Conservation (phyloP, 2,329 filamentous ascomycete species). For the Fusarium xyrophilum region DNA sequence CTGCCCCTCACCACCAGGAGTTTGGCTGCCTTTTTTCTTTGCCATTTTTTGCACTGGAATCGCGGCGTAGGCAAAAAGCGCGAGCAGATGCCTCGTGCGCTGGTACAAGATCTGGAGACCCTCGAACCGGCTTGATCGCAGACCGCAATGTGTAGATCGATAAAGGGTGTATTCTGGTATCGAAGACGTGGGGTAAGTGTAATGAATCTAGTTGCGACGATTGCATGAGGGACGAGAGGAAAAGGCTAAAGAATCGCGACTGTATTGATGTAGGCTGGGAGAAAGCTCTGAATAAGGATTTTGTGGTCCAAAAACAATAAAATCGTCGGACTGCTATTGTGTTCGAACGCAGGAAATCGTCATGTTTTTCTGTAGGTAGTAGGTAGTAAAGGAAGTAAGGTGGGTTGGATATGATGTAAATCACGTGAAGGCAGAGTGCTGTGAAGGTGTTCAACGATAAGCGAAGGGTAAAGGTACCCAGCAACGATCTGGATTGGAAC, state of each 20-base stretch:
- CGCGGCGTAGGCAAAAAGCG: conserved; percentile 3
- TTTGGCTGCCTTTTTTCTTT: conserved; percentile 57
- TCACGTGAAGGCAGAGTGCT: conserved; percentile 23
- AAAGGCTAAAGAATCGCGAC: neutral
- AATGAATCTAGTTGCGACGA: conserved; percentile 17
- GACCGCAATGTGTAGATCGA: conserved; percentile 1
- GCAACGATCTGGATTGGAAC: neutral
- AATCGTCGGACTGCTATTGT: conserved; percentile 3
- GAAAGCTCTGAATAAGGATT: neutral
- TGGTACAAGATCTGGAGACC: neutral
- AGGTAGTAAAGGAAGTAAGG: neutral
- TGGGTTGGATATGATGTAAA: conserved; percentile 12
- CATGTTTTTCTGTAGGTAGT: neutral
- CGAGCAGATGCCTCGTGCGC: neutral
- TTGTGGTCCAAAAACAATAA: neutral
- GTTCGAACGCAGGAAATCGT: conserved; percentile 11
- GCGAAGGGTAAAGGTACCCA: neutral
- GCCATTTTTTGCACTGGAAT: conserved; percentile 46
- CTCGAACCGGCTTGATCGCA: conserved; percentile 3
- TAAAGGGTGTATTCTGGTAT: conserved; percentile 24
- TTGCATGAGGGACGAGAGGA: conserved; percentile 18
- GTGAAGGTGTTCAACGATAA: conserved; percentile 3
- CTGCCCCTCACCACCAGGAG: conserved; percentile 46
- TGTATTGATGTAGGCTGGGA: neutral
- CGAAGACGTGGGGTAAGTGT: conserved; percentile 25